Evolutionary conservation across 148 eudicot species (phyloP).

Genomic region (Rheum nobile): DNA sequence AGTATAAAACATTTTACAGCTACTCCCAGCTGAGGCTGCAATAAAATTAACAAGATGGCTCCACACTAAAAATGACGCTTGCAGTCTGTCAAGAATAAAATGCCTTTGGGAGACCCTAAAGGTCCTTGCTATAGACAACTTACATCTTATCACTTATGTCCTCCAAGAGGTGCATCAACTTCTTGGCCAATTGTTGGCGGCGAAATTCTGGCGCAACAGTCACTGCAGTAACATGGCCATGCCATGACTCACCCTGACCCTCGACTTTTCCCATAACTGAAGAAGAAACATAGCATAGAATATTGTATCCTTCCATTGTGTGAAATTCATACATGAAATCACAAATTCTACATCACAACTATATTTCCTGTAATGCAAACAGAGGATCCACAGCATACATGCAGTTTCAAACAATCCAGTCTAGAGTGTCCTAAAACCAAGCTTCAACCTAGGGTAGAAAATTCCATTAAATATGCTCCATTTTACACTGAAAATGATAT

Average conservation of each 20-base stretch:
- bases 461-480: too few species aligned
- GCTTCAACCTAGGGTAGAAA: too few species aligned
- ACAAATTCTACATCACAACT: background rate
- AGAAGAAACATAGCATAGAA: conserved; percentile 4
- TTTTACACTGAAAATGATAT: too few species aligned
- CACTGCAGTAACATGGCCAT: conserved; percentile 98
- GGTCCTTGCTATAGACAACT: conserved; percentile 17
- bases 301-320: background rate
- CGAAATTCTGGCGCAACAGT: conserved; percentile 95
- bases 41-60: background rate
- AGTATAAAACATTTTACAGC: background rate
- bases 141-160: conserved; percentile 86
- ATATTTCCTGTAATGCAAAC: too few species aligned
- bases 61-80: background rate
- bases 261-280: conserved; percentile 99
- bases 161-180: conserved; percentile 83
- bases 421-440: too few species aligned
- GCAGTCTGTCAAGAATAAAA: background rate
- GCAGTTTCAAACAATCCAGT: too few species aligned
- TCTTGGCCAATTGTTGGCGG: conserved; percentile 85
- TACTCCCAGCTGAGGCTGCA: background rate
- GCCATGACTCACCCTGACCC: conserved; percentile 99
- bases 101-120: background rate
- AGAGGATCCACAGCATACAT: too few species aligned
- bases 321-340: background rate